A percentile compares a stretch with the other conserved stretches of the same genome.
Conservation (phyloP, 208 protist genomes). For the Trichomonas vaginalis region DNA sequence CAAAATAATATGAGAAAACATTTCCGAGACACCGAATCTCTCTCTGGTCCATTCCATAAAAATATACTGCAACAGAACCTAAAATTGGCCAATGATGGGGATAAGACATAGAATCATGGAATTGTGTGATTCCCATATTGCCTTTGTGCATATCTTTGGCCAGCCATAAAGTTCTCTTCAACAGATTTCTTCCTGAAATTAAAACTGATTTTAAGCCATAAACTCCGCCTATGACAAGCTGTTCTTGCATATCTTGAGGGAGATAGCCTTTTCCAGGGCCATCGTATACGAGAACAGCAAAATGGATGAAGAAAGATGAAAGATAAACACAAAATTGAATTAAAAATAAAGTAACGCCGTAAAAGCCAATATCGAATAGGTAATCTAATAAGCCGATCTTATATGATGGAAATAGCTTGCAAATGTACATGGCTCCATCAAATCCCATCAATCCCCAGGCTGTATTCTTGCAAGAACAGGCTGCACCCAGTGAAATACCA, state of each 20-base stretch:
- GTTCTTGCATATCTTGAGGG: neutral
- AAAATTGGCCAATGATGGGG: neutral
- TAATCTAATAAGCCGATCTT: neutral
- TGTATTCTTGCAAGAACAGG: neutral
- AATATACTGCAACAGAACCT: neutral
- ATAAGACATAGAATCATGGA: neutral
- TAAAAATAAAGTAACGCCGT: neutral
- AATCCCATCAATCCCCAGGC: neutral
- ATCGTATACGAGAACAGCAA: neutral
- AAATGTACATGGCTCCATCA: neutral
- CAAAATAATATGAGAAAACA: neutral
- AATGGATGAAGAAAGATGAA: neutral
- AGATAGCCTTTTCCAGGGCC: neutral
- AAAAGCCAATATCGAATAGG: neutral
- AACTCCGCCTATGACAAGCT: neutral
- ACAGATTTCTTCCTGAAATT: neutral
- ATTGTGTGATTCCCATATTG: neutral
- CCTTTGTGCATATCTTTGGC: neutral
- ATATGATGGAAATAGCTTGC: neutral
- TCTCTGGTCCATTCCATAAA: neutral
- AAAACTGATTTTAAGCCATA: neutral
- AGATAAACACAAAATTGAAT: constrained; percentile 1
- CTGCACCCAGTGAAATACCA: neutral
- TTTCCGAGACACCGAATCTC: neutral
- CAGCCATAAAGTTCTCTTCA: neutral